Conservation (phyloP, 495 filamentous ascomycete genomes). For the Amniculicola lignicola region DNA sequence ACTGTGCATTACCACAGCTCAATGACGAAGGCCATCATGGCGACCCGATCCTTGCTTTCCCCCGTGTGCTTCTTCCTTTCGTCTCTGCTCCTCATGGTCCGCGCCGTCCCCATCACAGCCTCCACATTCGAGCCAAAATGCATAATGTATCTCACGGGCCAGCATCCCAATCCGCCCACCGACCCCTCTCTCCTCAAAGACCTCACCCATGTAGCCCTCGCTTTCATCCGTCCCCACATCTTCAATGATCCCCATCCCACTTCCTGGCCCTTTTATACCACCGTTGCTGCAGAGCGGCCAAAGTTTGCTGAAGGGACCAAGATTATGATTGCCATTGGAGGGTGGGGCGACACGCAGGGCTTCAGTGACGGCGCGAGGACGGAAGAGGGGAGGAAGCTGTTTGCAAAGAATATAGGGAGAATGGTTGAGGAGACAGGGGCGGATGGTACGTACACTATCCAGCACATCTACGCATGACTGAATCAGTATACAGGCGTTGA, state of each 20-base stretch:
- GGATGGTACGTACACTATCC: conserved; percentile 10
- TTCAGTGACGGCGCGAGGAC: conserved; percentile 59
- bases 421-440: conserved; percentile 57
- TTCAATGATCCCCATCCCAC: conserved; percentile 56
- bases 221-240: conserved; percentile 58
- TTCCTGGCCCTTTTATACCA: conserved; percentile 57
- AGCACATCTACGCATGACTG: background rate
- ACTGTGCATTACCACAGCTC: too few species aligned
- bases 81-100: too few species aligned
- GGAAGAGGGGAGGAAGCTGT: conserved; percentile 51
- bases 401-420: conserved; percentile 61
- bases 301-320: conserved; percentile 59
- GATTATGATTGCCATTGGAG: conserved; percentile 67
- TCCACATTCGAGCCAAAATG: too few species aligned
- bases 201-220: conserved; percentile 64
- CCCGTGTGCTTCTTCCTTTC: too few species aligned
- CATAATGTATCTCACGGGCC: too few species aligned
- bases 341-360: conserved; percentile 66
- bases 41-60: too few species aligned
- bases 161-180: too few species aligned
- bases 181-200: conserved; percentile 45
- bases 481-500: conserved; percentile 47
- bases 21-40: too few species aligned
- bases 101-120: too few species aligned
- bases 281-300: conserved; percentile 53